phyloP scores from a whole-genome alignment of 2,329 filamentous ascomycete genomes.

The Aphanoascus verrucosus region DNA sequence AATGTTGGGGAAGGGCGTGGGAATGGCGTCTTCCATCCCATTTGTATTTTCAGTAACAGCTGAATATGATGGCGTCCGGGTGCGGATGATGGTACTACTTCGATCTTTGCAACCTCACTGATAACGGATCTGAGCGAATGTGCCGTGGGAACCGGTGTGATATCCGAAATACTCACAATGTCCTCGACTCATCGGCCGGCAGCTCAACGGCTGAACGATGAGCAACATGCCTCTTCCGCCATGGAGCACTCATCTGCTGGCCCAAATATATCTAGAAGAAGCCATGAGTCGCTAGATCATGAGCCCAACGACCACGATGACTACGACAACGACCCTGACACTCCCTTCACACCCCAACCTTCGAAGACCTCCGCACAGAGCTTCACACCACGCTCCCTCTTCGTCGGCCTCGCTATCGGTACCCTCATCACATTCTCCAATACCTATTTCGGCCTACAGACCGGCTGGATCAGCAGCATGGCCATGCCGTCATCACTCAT shows the following conservation, averaged over 20 bases:
- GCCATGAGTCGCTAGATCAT: background rate
- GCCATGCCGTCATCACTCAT: conserved; percentile 92
- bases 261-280: background rate
- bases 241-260: background rate
- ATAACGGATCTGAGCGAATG: no score
- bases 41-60: background rate
- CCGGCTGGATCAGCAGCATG: conserved; percentile 77
- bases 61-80: no score
- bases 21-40: background rate
- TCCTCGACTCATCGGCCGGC: no score
- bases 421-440: conserved; percentile 92
- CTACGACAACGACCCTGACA: background rate
- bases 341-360: background rate
- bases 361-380: conserved; percentile 40
- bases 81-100: background rate
- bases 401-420: conserved; percentile 72
- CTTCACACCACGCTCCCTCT: conserved; percentile 73
- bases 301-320: background rate
- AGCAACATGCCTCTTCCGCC: background rate
- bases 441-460: conserved; percentile 97
- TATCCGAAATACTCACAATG: no score
- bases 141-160: no score
- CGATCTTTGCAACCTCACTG: no score
- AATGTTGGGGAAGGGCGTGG: background rate
- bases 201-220: no score